Evolutionary conservation across 2,329 filamentous ascomycete genomes (phyloP).

Genomic region (Monosporascus sp.): DNA sequence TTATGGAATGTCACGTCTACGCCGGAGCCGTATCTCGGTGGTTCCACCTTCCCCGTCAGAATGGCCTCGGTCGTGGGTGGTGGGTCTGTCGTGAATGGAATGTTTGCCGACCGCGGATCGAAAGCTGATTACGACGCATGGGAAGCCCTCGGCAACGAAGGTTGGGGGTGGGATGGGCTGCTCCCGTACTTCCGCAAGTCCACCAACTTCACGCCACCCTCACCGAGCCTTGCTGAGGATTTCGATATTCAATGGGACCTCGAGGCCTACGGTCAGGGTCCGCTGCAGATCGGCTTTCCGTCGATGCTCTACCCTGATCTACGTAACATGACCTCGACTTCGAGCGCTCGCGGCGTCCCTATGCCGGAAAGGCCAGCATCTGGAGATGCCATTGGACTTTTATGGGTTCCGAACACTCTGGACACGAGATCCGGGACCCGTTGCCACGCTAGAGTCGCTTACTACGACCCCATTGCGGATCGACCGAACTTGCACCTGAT

Average conservation of each 20-base stretch:
- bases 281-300: neutral
- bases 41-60: neutral
- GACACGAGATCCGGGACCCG: constrained; percentile 21
- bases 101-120: neutral
- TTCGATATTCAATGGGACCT: neutral
- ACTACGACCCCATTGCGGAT: constrained; percentile 20
- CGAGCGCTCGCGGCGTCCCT: constrained; percentile 17
- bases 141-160: neutral
- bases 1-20: constrained; percentile 5
- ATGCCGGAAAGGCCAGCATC: constrained; percentile 20
- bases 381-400: constrained; percentile 21
- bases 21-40: neutral
- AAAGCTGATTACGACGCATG: neutral
- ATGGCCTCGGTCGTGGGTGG: constrained; percentile 5
- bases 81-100: constrained; percentile 3
- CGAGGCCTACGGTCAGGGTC: neutral
- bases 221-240: neutral
- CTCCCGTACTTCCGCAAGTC: neutral
- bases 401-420: constrained; percentile 28
- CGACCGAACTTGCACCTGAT: constrained; percentile 15
- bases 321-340: constrained; percentile 12
- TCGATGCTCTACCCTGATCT: constrained; percentile 7
- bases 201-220: neutral
- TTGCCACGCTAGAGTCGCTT: constrained; percentile 23
- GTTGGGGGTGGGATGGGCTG: constrained; percentile 1